Evolutionary conservation across 2,329 filamentous ascomycete species (phyloP), one percentile per base, ranked within the genome.

Genomic region (Metarhizium album): DNA sequence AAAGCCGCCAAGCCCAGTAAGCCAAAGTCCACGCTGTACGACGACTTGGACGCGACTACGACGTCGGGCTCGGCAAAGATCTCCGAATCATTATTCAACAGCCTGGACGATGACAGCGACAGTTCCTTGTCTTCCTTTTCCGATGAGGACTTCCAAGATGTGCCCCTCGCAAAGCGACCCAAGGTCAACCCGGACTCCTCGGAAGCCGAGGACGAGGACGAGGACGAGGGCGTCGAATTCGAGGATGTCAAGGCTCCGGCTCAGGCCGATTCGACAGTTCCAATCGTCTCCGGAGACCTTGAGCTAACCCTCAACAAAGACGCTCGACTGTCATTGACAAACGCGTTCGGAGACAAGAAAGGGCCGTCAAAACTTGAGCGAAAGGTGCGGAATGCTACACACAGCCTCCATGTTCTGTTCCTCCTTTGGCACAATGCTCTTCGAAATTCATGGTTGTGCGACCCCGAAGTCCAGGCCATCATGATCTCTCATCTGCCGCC

Each of bases 341-440:
- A 83, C 55, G 71, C 78, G 0, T 72, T 79, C 43, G 80, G 80
- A 22, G 72, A 73, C 18, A 95, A 88, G 67, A 95, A 91, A 63
- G 90, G 89, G 0, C 86, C 87, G 0, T 86, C 87, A 2, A 95
- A 95, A 67, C 80, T 86, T 27, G 89, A 96, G 62, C 81, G 88
- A 48, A 79, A 82, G 53, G 86, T 91, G 51, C 79, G 93, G 24
- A 78, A 83, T 33, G 76, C 83, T 3, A 90, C 89, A 1, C 93
- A 98, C 66, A 87, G 87, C 58, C 76, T 95, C 58, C 93, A 98
- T 66, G 90, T 97, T 2, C 83, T 94, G 63, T 80, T 83, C 48
- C 72, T 98, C 16, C 76, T 98, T 53, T 96, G 86, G 76, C 90
- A 97, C 64, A 97, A 97, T 62, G 80, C 87, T 0, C 68, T 93